Conservation (phyloP, 305 asterid genomes). For the Lippia alba region DNA sequence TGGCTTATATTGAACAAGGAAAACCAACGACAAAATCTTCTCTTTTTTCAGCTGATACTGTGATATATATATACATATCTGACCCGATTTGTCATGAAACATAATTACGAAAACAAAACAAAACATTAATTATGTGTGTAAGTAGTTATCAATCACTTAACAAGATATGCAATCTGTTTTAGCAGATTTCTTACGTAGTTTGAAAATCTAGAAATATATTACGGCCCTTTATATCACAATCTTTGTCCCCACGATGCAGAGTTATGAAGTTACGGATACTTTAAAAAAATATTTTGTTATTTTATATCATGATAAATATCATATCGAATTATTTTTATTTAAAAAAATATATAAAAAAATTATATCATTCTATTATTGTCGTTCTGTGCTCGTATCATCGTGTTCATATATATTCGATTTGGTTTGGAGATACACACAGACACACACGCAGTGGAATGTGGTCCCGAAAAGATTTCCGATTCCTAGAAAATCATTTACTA, state of each 20-base stretch:
- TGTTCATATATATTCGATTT: constrained; percentile 17
- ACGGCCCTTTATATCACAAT: constrained; percentile 8
- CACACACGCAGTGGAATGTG: constrained; percentile 26
- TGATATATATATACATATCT: no score
- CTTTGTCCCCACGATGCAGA: constrained; percentile 3
- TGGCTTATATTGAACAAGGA: constrained; percentile 34
- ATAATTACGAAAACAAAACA: no score
- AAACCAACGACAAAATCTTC: constrained; percentile 20
- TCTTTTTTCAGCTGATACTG: constrained; percentile 34
- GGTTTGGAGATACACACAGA: constrained; percentile 2
- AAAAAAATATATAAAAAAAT: no score
- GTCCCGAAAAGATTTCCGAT: constrained; percentile 50
- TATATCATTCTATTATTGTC: no score
- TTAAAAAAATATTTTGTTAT: no score
- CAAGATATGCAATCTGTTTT: constrained; percentile 39
- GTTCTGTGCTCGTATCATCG: no score
- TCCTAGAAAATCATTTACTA: constrained; percentile 39
- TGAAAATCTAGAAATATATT: constrained; percentile 26
- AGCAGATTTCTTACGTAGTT: constrained; percentile 48
- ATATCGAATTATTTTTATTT: no score
- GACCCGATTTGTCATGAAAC: no score
- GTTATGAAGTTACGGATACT: no score
- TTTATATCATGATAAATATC: no score
- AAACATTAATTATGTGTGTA: not conserved
- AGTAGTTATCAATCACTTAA: constrained; percentile 25